phyloP scores from a whole-genome alignment of 805 yeast species.

The Schizosaccharomyces osmophilus region DNA sequence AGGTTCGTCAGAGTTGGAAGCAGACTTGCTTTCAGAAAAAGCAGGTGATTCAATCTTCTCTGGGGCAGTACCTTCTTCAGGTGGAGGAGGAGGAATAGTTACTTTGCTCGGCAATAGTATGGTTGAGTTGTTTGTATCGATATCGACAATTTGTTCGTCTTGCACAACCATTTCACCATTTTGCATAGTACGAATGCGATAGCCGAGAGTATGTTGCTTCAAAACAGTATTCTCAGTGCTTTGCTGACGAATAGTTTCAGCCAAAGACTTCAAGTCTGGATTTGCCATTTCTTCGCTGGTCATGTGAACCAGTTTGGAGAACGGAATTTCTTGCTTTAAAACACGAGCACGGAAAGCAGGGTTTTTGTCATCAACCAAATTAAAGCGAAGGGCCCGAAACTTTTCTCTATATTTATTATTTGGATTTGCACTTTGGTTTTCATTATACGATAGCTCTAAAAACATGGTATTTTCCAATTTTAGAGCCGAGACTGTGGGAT shows the following conservation, averaged over 20 bases:
- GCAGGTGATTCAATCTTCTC: neutral
- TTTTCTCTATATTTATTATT: constrained; percentile 29
- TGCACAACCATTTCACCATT: neutral
- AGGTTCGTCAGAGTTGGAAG: neutral
- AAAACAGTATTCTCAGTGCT: constrained; percentile 45
- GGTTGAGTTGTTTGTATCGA: neutral
- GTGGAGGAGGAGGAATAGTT: too few relatives aligned
- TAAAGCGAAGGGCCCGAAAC: constrained; percentile 40
- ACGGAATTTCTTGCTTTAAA: constrained; percentile 26
- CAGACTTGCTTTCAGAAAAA: neutral
- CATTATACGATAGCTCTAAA: neutral
- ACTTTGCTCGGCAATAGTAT: too few relatives aligned
- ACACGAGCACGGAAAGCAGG: constrained; percentile 32
- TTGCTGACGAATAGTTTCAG: constrained; percentile 46
- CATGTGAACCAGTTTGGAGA: constrained; percentile 35
- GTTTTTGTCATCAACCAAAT: constrained; percentile 33
- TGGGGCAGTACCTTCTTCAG: neutral
- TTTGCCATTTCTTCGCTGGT: constrained; percentile 54
- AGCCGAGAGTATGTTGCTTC: neutral
- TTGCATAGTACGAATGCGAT: neutral
- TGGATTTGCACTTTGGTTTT: neutral
- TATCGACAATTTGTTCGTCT: neutral
- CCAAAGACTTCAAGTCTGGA: constrained; percentile 46
- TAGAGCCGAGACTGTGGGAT: neutral
- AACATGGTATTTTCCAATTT: neutral